Conservation (phyloP, 768 basidiomycete genomes). For the Lactifluus echinatus region DNA sequence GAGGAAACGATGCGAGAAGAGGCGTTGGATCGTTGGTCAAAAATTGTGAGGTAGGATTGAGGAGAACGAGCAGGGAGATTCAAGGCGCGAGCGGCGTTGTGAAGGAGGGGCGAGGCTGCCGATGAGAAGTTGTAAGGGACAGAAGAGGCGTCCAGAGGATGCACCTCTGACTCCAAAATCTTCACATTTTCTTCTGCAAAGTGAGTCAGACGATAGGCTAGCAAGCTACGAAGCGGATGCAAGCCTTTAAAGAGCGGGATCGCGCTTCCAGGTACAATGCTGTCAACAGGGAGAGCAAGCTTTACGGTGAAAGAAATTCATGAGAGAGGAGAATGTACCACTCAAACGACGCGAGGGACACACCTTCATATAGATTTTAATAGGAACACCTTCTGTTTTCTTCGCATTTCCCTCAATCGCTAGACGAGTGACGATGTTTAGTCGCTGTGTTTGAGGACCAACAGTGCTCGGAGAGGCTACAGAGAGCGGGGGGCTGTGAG, state of each 20-base stretch:
- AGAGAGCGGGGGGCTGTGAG: conserved; percentile 27
- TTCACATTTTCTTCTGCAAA: conserved; percentile 72
- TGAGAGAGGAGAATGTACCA: background rate
- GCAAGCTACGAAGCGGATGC: background rate
- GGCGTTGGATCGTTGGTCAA: conserved; percentile 29
- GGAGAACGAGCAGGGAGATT: conserved; percentile 53
- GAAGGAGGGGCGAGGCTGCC: conserved; percentile 49
- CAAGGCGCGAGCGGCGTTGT: conserved; percentile 60
- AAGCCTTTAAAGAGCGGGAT: conserved; percentile 67
- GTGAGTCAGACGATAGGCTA: background rate
- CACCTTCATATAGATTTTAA: conserved; percentile 76
- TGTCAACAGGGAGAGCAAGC: conserved; percentile 52
- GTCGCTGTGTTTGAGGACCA: conserved; percentile 30
- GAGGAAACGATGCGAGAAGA: conserved; percentile 32
- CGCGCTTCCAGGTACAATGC: conserved; percentile 53
- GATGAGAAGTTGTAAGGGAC: conserved; percentile 71
- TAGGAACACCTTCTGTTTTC: conserved; percentile 54
- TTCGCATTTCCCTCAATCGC: conserved; percentile 68
- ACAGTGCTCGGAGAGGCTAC: conserved; percentile 20
- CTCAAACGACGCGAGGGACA: conserved; percentile 17
- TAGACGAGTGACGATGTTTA: conserved; percentile 66
- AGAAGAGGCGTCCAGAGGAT: conserved; percentile 64
- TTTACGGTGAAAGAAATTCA: conserved; percentile 32
- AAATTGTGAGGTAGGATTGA: conserved; percentile 52
- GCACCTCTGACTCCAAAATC: conserved; percentile 61